Evolutionary conservation across 371 early-diverging fungal genomes (phyloP), one percentile per base, ranked within the genome.

Genomic region (Apophysomyces sp.): DNA sequence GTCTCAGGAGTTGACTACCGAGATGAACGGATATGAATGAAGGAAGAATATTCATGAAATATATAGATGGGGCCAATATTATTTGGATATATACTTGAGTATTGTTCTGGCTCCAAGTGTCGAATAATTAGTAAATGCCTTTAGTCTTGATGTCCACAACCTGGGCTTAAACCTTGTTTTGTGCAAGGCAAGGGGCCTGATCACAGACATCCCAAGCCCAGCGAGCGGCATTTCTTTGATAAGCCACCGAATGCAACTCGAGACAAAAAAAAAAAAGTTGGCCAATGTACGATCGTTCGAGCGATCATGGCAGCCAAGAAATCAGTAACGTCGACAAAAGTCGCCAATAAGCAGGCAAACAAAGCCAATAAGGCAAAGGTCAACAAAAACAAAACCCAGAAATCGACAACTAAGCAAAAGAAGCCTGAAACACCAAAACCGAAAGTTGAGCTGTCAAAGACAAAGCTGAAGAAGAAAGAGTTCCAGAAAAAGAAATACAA

Each of bases 401-500:
- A 55, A 51, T 21, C 37, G 49, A 32, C 34, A 9, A 21, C 15
- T 55, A 41, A 15, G 26, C 11, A 56, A 0, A 44, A 41, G 49
- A 52, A 44, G 16, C 52, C 65, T 49, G 30, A 56, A 4, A 59
- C 68, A 52, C 29, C 58, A n/a, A 52, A 59, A 40, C 39, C 60
- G 15, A 54, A 58, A 28, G 37, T 59, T 4, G 39, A 60, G 11
- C 12, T 57, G 24, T 73, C 77, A 0, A 68, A 62, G 8, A 67
- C 73, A n/a, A 66, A 71, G 55, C 30, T 68, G 18, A 73, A 70
- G 55, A 71, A 68, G 57, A 58, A 69, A 31, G 77, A 73, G 37
- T 73, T 55, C 16, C 77, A 76, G 52, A 71, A 68, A 11, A 73
- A 68, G 32, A 73, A 70, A 39, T 73, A 76, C 65, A 73, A 73